phyloP scores from a whole-genome alignment of 1,284 basidiomycete species.

The Hymenochaete sp. region DNA sequence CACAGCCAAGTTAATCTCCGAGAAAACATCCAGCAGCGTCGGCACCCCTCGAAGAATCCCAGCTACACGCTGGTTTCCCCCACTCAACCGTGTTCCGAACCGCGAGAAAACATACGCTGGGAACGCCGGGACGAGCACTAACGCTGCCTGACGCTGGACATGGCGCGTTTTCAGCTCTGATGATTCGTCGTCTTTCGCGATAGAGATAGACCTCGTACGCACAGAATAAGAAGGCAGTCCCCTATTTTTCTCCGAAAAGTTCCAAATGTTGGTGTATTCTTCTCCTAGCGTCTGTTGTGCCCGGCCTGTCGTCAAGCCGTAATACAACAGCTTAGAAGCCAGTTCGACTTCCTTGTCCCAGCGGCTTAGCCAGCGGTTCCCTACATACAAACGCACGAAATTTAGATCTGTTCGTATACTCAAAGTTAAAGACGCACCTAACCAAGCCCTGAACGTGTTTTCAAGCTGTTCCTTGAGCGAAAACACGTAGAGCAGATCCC shows the following conservation, averaged over 20 bases:
- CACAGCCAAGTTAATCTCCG: conserved; percentile 71
- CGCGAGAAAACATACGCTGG: conserved; percentile 53
- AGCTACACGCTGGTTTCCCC: conserved; percentile 29
- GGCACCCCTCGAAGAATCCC: conserved; percentile 39
- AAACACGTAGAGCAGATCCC: conserved; percentile 73
- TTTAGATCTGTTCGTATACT: too few species aligned
- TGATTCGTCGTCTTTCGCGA: neutral
- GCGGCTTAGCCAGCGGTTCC: conserved; percentile 77
- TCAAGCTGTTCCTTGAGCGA: conserved; percentile 71
- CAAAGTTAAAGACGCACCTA: conserved; percentile 46
- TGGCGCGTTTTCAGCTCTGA: neutral
- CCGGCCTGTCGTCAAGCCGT: conserved; percentile 67
- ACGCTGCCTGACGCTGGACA: conserved; percentile 35
- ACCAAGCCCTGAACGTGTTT: conserved; percentile 64
- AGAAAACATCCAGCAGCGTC: conserved; percentile 39
- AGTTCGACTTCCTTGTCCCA: conserved; percentile 78
- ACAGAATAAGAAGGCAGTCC: conserved; percentile 33
- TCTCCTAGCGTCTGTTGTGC: conserved; percentile 81
- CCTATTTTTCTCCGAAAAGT: conserved; percentile 40
- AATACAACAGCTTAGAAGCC: conserved; percentile 63
- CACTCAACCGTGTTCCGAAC: conserved; percentile 34
- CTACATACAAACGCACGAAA: conserved; percentile 31
- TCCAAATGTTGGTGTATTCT: conserved; percentile 86
- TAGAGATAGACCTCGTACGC: conserved; percentile 1
- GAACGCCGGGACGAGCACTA: conserved; percentile 59